Evolutionary conservation across 1,284 basidiomycete species (phyloP), one percentile per base, ranked within the genome.

Genomic region (Fistulinella cinereoalba): DNA sequence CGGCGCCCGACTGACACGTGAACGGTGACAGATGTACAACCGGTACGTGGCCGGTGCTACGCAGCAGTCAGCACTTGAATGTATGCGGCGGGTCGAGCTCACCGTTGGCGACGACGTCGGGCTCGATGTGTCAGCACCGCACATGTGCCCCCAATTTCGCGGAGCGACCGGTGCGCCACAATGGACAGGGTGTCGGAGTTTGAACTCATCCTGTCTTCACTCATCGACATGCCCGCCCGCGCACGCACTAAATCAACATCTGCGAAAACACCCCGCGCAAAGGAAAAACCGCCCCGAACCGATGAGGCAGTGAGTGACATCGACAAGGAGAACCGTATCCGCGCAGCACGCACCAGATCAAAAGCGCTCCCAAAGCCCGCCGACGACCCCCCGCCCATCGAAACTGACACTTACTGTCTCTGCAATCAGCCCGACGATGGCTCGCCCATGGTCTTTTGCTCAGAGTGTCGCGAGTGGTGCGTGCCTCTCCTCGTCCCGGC

Each of bases 391-490:
- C 47, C 32, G 27, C 32, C 34, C 23, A 40, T 46, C 10, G 40
- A 50, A 34, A 49, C 41, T 46, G 50, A 59, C 41, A 58, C 53
- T 5, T 76, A 77, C 56, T 88, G 85, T 67, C 65, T 73, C 3
- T 88, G 85, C 63, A 71, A 71, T 28, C 73, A 74, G 49, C 72
- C 76, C 24, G 84, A 91, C 61, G 85, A 89, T 69, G 85, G 86
- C 44, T 77, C 83, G 12, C 88, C 89, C 15, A 92, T 92, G 89
- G 82, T 92, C 38, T 71, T 72, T 41, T 92, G 90, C 61, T 74
- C 77, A 19, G 71, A 74, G 43, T 92, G 89, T 64, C 72, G 73
- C 34, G 81, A 85, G 48, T 92, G 89, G 89, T 91, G 59, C 57
- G 81, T 70, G 15, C 12, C 8, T 34, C 16, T 42, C 43, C 48